Evolutionary conservation across 2,329 filamentous ascomycete species (phyloP).

Genomic region (Coniochaeta hoffmannii): DNA sequence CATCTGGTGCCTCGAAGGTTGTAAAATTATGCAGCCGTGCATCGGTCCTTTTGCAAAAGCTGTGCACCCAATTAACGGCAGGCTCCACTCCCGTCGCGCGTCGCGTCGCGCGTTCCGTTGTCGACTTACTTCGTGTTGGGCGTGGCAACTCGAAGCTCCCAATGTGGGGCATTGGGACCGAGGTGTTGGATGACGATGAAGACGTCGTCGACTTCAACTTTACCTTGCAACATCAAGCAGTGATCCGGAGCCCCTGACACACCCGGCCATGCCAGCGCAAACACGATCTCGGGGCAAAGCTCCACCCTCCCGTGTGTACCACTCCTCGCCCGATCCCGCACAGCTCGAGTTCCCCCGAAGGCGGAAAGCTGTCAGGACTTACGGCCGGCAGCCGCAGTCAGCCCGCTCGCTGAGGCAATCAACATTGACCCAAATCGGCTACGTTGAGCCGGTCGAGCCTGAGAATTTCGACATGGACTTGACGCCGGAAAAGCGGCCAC

Average conservation of each 20-base stretch:
- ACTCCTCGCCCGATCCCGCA: slow-evolving; percentile 15
- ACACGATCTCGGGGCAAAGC: slow-evolving; percentile 9
- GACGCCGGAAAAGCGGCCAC: slow-evolving; percentile 5
- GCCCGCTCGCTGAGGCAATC: slow-evolving; percentile 18
- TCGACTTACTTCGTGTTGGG: background rate
- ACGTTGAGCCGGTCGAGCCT: slow-evolving; percentile 8
- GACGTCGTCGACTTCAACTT: background rate
- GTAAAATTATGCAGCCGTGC: too few relatives aligned
- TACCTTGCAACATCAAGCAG: background rate
- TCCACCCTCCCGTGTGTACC: slow-evolving; percentile 14
- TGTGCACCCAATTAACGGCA: background rate
- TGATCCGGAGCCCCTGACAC: background rate
- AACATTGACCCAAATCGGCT: slow-evolving; percentile 26
- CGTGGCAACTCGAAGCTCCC: background rate
- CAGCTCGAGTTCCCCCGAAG: slow-evolving; percentile 23
- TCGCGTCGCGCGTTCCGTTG: background rate
- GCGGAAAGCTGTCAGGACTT: slow-evolving; percentile 17
- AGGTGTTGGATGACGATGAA: background rate
- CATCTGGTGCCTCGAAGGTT: too few relatives aligned
- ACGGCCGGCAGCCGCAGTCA: slow-evolving; percentile 14
- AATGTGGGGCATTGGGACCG: background rate
- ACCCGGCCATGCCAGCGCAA: slow-evolving; percentile 11
- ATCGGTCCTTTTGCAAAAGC: too few relatives aligned
- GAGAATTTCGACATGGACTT: background rate
- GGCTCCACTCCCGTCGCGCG: background rate